Conservation (phyloP, 768 basidiomycete genomes). For the Trametes coccinea region DNA sequence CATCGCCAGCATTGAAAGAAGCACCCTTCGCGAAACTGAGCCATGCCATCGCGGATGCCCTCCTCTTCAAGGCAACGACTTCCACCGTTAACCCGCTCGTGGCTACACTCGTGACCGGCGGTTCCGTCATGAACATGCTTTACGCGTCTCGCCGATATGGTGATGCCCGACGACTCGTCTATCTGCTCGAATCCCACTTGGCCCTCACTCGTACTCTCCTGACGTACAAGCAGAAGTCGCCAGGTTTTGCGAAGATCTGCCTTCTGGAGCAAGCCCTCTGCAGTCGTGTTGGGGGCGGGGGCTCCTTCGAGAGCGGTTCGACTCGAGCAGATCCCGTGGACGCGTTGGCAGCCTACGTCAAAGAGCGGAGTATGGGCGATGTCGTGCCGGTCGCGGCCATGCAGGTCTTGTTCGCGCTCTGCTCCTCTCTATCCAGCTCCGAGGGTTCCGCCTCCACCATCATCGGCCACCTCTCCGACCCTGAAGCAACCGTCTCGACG, state of each 20-base stretch:
- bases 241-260: conserved; percentile 36
- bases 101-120: conserved; percentile 63
- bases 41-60: conserved; percentile 64
- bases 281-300: conserved; percentile 54
- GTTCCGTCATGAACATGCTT: conserved; percentile 57
- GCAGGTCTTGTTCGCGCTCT: conserved; percentile 64
- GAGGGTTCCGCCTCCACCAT: conserved; percentile 71
- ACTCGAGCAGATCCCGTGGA: conserved; percentile 72
- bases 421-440: conserved; percentile 59
- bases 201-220: conserved; percentile 62
- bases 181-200: conserved; percentile 68
- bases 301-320: conserved; percentile 45
- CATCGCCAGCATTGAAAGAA: conserved; percentile 52
- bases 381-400: conserved; percentile 67
- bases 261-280: conserved; percentile 79
- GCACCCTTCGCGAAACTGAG: conserved; percentile 63
- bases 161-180: conserved; percentile 68
- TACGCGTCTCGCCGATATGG: conserved; percentile 63
- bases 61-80: conserved; percentile 74
- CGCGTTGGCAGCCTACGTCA: conserved; percentile 66
- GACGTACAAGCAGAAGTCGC: conserved; percentile 55
- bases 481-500: conserved; percentile 66
- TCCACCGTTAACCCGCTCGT: conserved; percentile 83
- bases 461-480: conserved; percentile 74
- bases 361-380: conserved; percentile 60